Percentiles rank a stretch among this genome's conserved stretches.
These are phyloP conservation scores for Leccinum solheimii DNA, from an alignment of 1,284 basidiomycete genomes.

Conservation along the genomic window DNA sequence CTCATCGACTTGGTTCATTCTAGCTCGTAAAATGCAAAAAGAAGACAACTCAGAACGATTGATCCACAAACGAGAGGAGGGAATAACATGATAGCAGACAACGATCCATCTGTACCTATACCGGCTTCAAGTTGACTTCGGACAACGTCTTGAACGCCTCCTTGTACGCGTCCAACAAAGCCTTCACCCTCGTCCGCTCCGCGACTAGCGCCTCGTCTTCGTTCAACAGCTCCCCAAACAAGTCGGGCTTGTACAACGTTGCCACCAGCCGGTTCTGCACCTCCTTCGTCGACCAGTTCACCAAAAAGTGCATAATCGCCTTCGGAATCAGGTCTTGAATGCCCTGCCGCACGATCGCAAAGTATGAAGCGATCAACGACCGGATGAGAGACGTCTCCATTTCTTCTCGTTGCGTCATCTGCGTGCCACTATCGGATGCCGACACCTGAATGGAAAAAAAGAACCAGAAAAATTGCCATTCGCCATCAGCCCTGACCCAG, in stretches of 20 bases:
- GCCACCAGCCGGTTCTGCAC: conserved; percentile 96
- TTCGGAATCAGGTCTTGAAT: conserved; percentile 98
- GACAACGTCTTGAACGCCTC: conserved; percentile 91
- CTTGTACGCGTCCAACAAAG: conserved; percentile 93
- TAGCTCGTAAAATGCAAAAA: background rate
- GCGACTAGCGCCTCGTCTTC: conserved; percentile 96
- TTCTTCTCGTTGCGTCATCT: conserved; percentile 82
- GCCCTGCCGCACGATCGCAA: conserved; percentile 92
- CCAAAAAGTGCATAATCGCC: conserved; percentile 93
- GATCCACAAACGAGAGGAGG: background rate
- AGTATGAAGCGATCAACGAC: conserved; percentile 93
- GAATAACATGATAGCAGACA: background rate
- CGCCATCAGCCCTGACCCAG: conserved; percentile 12
- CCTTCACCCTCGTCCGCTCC: conserved; percentile 92
- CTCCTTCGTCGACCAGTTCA: conserved; percentile 94
- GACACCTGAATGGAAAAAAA: background rate
- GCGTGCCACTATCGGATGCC: conserved; percentile 50
- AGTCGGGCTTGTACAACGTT: conserved; percentile 88
- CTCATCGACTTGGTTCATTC: background rate
- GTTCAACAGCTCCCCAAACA: conserved; percentile 90
- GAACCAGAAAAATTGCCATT: background rate
- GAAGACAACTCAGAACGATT: background rate
- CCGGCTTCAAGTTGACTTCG: conserved; percentile 71
- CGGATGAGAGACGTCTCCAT: conserved; percentile 97
- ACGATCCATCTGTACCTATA: conserved; percentile 38